Evolutionary conservation across 164 flowering plant species (phyloP).

Genomic region (Sextonia rubra): DNA sequence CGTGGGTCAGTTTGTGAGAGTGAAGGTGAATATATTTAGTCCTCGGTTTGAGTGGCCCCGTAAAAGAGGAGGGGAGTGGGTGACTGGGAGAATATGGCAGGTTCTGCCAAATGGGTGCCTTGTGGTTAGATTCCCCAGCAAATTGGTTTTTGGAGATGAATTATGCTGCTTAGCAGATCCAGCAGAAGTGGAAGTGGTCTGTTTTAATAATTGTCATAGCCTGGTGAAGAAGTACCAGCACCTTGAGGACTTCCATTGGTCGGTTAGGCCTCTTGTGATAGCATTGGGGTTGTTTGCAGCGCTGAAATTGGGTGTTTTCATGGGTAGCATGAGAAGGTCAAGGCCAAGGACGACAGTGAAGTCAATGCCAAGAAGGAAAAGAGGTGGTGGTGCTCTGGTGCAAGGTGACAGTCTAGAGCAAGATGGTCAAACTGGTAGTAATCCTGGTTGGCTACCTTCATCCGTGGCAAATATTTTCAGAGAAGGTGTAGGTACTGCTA

Average conservation of each 20-base stretch:
- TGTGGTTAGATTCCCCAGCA: conserved; percentile 70
- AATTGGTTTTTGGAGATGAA: conserved; percentile 37
- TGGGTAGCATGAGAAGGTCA: conserved; percentile 47
- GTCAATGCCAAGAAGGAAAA: conserved; percentile 25
- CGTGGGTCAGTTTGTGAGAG: conserved; percentile 78
- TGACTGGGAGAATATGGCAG: conserved; percentile 59
- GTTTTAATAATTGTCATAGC: conserved; percentile 49
- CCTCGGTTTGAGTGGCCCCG: conserved; percentile 88
- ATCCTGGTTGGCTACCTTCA: conserved; percentile 59
- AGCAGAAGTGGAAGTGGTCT: conserved; percentile 77
- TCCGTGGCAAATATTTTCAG: conserved; percentile 58
- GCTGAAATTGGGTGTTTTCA: conserved; percentile 55
- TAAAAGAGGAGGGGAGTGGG: conserved; percentile 58
- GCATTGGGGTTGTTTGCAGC: conserved; percentile 77
- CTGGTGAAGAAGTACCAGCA: conserved; percentile 77
- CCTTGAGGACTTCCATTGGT: conserved; percentile 95
- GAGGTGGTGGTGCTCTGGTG: conserved; percentile 19
- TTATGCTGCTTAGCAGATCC: conserved; percentile 69
- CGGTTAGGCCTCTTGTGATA: conserved; percentile 73
- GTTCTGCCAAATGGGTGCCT: conserved; percentile 67
- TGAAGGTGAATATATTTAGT: conserved; percentile 49
- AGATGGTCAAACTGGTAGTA: conserved; percentile 39
- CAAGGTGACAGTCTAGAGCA: conserved; percentile 10
- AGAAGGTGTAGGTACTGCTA: conserved; percentile 22
- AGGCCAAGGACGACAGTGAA: conserved; percentile 17